Evolutionary conservation across 2,329 filamentous ascomycete species (phyloP).

Genomic region (Parascedosporium putredinis): DNA sequence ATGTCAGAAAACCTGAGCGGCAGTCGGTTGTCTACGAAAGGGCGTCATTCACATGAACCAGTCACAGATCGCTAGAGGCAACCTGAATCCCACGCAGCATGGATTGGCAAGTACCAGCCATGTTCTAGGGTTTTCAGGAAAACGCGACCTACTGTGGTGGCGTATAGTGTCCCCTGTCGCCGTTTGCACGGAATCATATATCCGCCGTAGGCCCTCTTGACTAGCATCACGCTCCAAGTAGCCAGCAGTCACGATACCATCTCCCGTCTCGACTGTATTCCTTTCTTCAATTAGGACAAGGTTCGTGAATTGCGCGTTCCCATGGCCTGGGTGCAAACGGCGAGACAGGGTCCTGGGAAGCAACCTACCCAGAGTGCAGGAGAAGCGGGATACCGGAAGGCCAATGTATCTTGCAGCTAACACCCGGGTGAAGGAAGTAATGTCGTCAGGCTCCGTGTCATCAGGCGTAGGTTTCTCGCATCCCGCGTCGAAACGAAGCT

Average conservation of each 20-base stretch:
- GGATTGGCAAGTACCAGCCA: no score
- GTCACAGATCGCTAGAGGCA: no score
- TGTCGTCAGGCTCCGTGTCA: conserved; percentile 34
- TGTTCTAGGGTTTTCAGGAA: neutral
- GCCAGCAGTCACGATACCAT: neutral
- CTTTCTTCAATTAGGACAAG: neutral
- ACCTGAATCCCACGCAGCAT: no score
- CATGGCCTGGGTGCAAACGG: neutral
- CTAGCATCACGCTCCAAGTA: neutral
- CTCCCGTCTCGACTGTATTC: conserved; percentile 4
- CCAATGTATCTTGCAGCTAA: conserved; percentile 26
- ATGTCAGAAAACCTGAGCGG: neutral
- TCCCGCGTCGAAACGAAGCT: conserved; percentile 28
- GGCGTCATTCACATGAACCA: neutral
- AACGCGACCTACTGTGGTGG: neutral
- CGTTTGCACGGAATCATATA: neutral
- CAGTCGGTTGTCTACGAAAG: neutral
- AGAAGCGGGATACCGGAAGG: conserved; percentile 24
- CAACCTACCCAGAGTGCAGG: conserved; percentile 37
- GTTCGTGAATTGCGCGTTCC: neutral
- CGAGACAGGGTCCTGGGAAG: neutral
- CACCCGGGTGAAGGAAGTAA: conserved; percentile 32
- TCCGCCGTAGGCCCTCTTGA: neutral
- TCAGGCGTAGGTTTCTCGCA: neutral
- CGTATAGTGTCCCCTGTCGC: neutral